phyloP scores from a whole-genome alignment of 331 rosid genomes.

The Pyrus hybrid region DNA sequence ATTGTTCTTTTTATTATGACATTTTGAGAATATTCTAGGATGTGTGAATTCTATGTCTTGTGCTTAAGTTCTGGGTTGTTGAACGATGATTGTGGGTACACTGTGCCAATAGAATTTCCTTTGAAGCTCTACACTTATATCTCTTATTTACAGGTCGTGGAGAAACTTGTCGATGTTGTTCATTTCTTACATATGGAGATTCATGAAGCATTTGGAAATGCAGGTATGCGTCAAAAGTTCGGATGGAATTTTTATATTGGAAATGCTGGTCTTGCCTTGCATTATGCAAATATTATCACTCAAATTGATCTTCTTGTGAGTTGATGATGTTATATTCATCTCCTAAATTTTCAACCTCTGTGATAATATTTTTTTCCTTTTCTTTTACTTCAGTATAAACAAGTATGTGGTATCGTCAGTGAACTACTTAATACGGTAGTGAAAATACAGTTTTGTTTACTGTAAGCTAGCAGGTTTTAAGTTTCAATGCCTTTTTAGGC shows the following conservation, averaged over 20 bases:
- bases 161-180: constrained; percentile 80
- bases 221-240: constrained; percentile 51
- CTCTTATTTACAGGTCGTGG: constrained; percentile 77
- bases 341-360: not conserved
- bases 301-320: constrained; percentile 95
- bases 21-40: not conserved
- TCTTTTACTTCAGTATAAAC: not conserved
- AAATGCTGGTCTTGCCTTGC: constrained; percentile 90
- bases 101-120: not conserved
- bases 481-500: not conserved
- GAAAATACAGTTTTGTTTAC: not conserved
- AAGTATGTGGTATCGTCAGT: not conserved
- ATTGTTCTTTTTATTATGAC: too few species aligned
- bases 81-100: not conserved
- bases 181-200: constrained; percentile 84
- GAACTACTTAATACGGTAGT: not conserved
- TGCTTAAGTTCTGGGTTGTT: not conserved
- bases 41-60: not conserved
- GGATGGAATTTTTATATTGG: constrained; percentile 15
- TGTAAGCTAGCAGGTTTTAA: not conserved
- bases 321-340: constrained; percentile 5
- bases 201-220: constrained; percentile 79
- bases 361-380: not conserved
- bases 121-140: not conserved
- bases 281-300: constrained; percentile 80